Evolutionary conservation across 495 filamentous ascomycete species (phyloP), one percentile per base, ranked within the genome.

Genomic region (Penicillium odoratum): DNA sequence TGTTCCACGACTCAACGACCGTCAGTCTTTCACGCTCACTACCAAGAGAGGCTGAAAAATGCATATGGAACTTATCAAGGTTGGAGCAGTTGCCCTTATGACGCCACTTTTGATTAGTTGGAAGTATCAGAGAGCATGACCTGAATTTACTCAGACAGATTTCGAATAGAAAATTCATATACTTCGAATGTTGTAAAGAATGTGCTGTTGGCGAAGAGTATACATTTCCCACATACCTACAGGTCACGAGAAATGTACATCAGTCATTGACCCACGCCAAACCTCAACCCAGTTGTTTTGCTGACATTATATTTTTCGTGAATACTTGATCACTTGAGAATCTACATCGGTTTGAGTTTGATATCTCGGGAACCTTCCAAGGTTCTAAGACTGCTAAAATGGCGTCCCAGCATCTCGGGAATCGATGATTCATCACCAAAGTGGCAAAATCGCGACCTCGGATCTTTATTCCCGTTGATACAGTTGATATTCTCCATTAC

Each of bases 231-330:
- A 21, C 21, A 21, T 1, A 21, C 21, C 21, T 21, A 2, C 21
- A 21, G 21, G 21, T 21, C 21, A 21, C 21, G 21, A 21, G 2
- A 21, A 1, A 21, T 21, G 21, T 21, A 36, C 11, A 3, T 36
- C 8, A 44, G 46, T 11, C 46, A 48, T 48, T 48, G 25, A 7
- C 66, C 63, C 57, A 66, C 55, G 29, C 40, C 42, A 31, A 42
- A 16, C 16, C 56, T 51, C 15, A 9, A 13, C 42, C 42, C 42
- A 6, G 50, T 62, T 28, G 40, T 31, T 11, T 18, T 30, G 42
- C 60, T 64, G 30, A 51, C 45, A 42, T 21, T 21, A 21, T 21
- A 21, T 21, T 21, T 21, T 21, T 21, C 21, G 21, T 2, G 21
- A 21, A 21, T 21, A 21, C 21, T 21, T 21, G 21, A 21, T 21